These are phyloP conservation scores for Aspergillus carbonarius DNA, from an alignment of 2,329 filamentous ascomycete genomes.

Conservation along the genomic window DNA sequence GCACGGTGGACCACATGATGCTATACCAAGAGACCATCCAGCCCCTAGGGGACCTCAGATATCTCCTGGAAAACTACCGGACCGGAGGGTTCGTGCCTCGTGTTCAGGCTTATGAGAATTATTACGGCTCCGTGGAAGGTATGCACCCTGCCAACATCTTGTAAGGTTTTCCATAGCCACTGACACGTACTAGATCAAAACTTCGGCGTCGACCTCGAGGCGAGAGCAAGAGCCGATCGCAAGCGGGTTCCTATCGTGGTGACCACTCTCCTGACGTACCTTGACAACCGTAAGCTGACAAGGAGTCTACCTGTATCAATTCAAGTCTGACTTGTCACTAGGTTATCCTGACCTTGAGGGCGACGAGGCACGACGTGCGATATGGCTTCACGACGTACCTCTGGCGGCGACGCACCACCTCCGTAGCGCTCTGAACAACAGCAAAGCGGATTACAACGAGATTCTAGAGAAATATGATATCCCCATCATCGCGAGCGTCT, in stretches of 20 bases:
- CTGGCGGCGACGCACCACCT: slow-evolving; percentile 81
- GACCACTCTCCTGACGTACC: slow-evolving; percentile 88
- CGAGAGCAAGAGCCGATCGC: slow-evolving; percentile 84
- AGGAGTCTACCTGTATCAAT: neutral
- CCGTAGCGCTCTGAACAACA: slow-evolving; percentile 79
- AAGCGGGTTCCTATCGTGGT: slow-evolving; percentile 93
- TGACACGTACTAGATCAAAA: slow-evolving; percentile 68
- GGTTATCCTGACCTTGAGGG: slow-evolving; percentile 96
- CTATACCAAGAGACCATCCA: slow-evolving; percentile 99
- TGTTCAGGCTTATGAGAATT: slow-evolving; percentile 95
- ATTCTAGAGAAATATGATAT: slow-evolving; percentile 86
- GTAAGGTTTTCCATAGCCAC: neutral
- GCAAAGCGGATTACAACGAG: slow-evolving; percentile 73
- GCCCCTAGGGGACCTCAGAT: slow-evolving; percentile 82
- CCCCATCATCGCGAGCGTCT: slow-evolving; percentile 84
- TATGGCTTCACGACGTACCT: slow-evolving; percentile 93
- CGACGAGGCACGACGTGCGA: slow-evolving; percentile 84
- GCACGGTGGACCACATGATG: slow-evolving; percentile 98
- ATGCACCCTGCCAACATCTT: slow-evolving; percentile 14
- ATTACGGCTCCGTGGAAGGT: slow-evolving; percentile 93
- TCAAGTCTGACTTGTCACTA: slow-evolving; percentile 22
- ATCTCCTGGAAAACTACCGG: slow-evolving; percentile 93
- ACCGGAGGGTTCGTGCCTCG: slow-evolving; percentile 89
- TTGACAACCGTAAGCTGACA: slow-evolving; percentile 68
- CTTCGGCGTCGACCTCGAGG: slow-evolving; percentile 97